phyloP scores from a whole-genome alignment of 1,284 basidiomycete species.

The Ceratobasidium sp. region DNA sequence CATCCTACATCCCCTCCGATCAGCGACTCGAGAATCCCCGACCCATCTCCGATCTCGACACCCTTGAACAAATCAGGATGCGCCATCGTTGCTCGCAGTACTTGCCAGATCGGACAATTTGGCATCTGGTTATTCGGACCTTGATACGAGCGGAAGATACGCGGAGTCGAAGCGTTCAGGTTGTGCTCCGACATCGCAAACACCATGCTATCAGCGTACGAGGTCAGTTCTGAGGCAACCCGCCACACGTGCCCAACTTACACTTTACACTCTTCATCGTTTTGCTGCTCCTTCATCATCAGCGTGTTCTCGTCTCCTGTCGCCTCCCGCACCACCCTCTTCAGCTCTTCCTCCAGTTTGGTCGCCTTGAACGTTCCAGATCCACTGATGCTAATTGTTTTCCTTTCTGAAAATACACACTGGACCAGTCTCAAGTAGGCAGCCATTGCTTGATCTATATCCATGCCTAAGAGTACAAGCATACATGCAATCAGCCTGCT shows the following conservation, averaged over 20 bases:
- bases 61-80: too few species aligned
- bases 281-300: background rate
- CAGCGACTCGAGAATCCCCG: background rate
- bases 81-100: too few species aligned
- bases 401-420: background rate
- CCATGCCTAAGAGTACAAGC: background rate
- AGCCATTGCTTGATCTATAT: background rate
- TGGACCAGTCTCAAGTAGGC: background rate
- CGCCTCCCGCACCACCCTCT: background rate
- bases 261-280: background rate
- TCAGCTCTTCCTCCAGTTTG: background rate
- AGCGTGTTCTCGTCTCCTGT: constrained; percentile 2
- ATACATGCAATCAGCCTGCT: too few species aligned
- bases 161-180: too few species aligned
- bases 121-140: too few species aligned
- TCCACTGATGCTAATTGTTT: background rate
- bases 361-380: too few species aligned
- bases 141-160: too few species aligned
- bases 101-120: too few species aligned
- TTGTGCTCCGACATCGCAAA: too few species aligned
- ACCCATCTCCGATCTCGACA: background rate
- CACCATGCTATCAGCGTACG: background rate
- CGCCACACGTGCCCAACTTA: background rate
- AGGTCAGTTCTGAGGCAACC: too few species aligned
- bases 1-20: background rate